Conservation (phyloP, 2,329 filamentous ascomycete genomes). For the Fusarium subglutinans region DNA sequence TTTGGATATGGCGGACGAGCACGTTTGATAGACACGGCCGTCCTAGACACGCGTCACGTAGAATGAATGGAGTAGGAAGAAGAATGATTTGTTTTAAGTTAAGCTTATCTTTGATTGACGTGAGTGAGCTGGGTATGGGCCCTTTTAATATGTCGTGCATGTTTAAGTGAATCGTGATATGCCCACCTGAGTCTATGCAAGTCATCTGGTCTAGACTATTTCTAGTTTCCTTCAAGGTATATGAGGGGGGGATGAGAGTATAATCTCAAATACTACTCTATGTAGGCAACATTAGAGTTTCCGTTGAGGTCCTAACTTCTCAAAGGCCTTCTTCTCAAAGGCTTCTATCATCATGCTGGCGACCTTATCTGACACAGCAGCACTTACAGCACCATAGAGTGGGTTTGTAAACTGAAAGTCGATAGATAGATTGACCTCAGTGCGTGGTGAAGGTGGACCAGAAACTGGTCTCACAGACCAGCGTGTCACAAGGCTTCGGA, state of each 20-base stretch:
- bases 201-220: neutral
- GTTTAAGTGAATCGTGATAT: neutral
- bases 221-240: neutral
- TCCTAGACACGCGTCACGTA: conserved; percentile 38
- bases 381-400: conserved; percentile 84
- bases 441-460: conserved; percentile 50
- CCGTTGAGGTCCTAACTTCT: conserved; percentile 45
- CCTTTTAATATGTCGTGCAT: neutral
- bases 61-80: conserved; percentile 40
- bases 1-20: conserved; percentile 34
- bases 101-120: neutral
- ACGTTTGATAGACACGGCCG: conserved; percentile 39
- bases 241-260: neutral
- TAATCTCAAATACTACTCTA: neutral
- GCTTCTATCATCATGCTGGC: conserved; percentile 91
- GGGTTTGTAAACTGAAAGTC: conserved; percentile 88
- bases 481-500: conserved; percentile 74
- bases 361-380: conserved; percentile 83
- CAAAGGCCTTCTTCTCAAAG: conserved; percentile 82
- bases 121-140: neutral
- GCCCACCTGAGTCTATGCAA: neutral
- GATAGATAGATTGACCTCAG: conserved; percentile 79
- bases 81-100: conserved; percentile 21
- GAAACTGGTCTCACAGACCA: conserved; percentile 69
- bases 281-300: conserved; percentile 17